Evolutionary conservation across 1,139 yeast genomes (phyloP), one percentile per base, ranked within the genome.

Genomic region (Lodderomyces orthopsilosis): DNA sequence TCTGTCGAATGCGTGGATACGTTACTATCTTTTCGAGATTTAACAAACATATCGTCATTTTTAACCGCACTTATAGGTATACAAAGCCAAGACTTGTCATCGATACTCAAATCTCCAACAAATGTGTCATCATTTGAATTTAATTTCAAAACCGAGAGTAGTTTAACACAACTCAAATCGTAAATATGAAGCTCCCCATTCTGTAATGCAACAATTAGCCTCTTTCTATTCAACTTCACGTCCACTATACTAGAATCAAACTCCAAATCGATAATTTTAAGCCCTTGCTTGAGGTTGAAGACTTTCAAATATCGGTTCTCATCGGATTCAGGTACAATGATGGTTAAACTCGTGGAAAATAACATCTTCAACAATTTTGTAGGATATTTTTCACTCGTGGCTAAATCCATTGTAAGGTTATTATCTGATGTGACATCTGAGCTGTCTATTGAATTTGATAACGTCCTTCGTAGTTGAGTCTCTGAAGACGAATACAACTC

Each of bases 121-220:
- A 65, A 48, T 66, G 74, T 45, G 18, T 12, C 9, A 12, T 43
- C 45, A 1, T 46, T 46, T 10, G 70, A 58, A 4, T 72, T 68
- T 2, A 74, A 65, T 43, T 80, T 87, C 41, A 85, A 71, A 1
- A 85, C 81, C 55, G 83, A 85, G 26, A 84, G 58, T 21, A 84
- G 67, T 50, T 84, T 74, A 68, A 85, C 83, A 54, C 86, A 83
- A 50, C 85, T 81, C 50, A 85, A 77, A 58, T 85, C 93, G 57
- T 85, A 85, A 21, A 85, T 71, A 55, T 79, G 83, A 9, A 85
- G 77, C 50, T 84, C 85, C 40, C 84, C 88, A 32, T 62, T 54
- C 47, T 79, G 77, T 41, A 85, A 61, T 12, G 82, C 66, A 17
- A 84, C 86, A 39, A 84, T 70, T 48, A 85, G 62, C 41, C 91